Base-by-base conservation (phyloP, 2,329 filamentous ascomycete genomes). In the Plectosphaerella plurivora region DNA sequence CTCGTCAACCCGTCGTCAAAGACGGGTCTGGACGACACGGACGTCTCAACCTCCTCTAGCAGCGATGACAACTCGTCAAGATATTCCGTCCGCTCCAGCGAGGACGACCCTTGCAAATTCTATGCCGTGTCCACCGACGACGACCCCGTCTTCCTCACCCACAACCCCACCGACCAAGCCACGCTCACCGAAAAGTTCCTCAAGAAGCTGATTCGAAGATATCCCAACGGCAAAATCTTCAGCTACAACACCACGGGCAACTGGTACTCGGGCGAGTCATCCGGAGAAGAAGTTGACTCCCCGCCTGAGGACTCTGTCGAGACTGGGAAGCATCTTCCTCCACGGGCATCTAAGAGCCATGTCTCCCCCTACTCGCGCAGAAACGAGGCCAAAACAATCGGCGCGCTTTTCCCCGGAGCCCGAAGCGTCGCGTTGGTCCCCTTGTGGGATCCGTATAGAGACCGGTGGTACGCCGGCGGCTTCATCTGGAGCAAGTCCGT, bases 221-320 rank as follows among this genome's bases (percentile, higher is more conserved):
- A 80, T 52, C 76, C 76, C 0, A 64, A 67, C 6, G 78, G 78
- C 0, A 71, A 71, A 53, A 67, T 78, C 1, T 79, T 77, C 53
- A 74, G 72, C 49, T 74, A 73, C 39, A 71, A 70, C 14, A 63
- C 64, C 4, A 58, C 67, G 14, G 75, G 73, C 1, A 61, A 65
- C 9, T 52, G 72, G 1, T 63, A 66, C 1, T 60, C 61, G 1
- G 63, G 62, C 6, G 66, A 71, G 18, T 59, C 63, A 2, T 61
- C 63, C 1, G 59, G 58, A 9, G 57, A 65, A 5, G 55, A 60
- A 0, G 42, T 46, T 3, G 33, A 44, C 5, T 15, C 18, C 1
- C 16, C 42, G 5, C 20, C 24, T n/a, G 56, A 57, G 8, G 48
- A 49, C 16, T 22, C 39, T 2, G 55, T 51, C 4, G 52, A 55